Evolutionary conservation across 2,329 filamentous ascomycete genomes (phyloP), one percentile per base, ranked within the genome.

Genomic region (Aspergillus quadrilineatus): DNA sequence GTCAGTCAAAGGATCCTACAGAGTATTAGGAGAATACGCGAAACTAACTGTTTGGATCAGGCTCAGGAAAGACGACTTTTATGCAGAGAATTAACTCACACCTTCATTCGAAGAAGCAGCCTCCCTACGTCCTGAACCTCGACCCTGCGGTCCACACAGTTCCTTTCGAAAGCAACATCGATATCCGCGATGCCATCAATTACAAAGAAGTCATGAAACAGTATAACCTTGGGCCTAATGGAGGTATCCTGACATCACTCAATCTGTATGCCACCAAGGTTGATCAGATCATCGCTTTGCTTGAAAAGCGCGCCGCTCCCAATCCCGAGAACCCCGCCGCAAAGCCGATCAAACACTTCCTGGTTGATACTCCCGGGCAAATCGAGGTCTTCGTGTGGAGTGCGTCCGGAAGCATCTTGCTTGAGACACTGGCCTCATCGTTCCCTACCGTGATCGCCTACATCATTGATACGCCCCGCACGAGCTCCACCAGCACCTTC

Each of bases 131-230:
- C 57, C 86, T 99, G 71, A 99, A 99, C 75, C 88, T 99, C 60
- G 94, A 99, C 71, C 94, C 94, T 1, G 94, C 95, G 41, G 94
- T 99, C 7, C 84, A 92, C 69, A 90, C 88, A 64, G 89, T 97
- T 6, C 94, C 95, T 3, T 99, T 97, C 71, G 93, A 96, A 65
- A 87, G 89, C 74, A 99, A 99, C 76, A 97, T 99, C 77, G 94
- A 99, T 76, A 99, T 99, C 66, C 91, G 95, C 68, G 94, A 99
- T 77, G 94, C 90, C 28, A 93, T 99, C 73, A 97, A 99, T 82
- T 99, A 99, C 81, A 94, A 96, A 74, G 93, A 99, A 76, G 94
- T 99, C 62, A 99, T 99, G 95, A 95, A 93, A 77, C 92, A 97
- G 77, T 97, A 97, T 76, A 97, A 97, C 70, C 84, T 99, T 0